A percentile compares a stretch with the other conserved stretches of the same genome.
Evolutionary conservation across 345 rosid species (phyloP).

Genomic region (Eucalyptus pauciflora): DNA sequence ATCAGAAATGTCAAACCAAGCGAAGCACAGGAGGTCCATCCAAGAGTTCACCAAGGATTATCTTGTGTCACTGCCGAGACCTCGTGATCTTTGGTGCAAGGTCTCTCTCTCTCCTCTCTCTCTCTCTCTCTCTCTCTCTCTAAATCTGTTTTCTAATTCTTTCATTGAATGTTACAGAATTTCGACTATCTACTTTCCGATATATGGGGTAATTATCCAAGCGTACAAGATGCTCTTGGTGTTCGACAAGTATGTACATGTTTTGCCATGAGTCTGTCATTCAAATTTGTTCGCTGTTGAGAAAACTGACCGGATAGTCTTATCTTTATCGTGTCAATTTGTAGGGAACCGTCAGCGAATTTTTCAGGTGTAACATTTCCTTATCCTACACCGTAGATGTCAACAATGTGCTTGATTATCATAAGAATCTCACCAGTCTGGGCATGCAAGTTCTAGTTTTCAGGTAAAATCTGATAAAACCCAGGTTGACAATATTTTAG

Average conservation of each 20-base stretch:
- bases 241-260: constrained; percentile 6
- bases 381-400: constrained; percentile 2
- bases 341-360: constrained; percentile 11
- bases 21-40: not conserved
- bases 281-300: not conserved
- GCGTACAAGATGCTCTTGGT: constrained; percentile 14
- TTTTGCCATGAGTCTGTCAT: too few species aligned
- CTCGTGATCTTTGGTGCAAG: not conserved
- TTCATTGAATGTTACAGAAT: not conserved
- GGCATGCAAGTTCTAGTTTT: constrained; percentile 7
- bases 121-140: not conserved
- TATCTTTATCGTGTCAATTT: not conserved
- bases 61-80: not conserved
- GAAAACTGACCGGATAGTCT: not conserved
- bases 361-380: constrained; percentile 11
- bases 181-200: not conserved
- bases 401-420: not conserved
- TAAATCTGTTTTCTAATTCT: not conserved
- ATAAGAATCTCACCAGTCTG: constrained; percentile 3
- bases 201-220: constrained; percentile 10
- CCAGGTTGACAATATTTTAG: not conserved
- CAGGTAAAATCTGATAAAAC: not conserved
- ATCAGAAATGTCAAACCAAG: not conserved
- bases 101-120: not conserved
- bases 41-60: not conserved